Evolutionary conservation across 768 basidiomycete genomes (phyloP).

Genomic region (Saitozyma podzolica): DNA sequence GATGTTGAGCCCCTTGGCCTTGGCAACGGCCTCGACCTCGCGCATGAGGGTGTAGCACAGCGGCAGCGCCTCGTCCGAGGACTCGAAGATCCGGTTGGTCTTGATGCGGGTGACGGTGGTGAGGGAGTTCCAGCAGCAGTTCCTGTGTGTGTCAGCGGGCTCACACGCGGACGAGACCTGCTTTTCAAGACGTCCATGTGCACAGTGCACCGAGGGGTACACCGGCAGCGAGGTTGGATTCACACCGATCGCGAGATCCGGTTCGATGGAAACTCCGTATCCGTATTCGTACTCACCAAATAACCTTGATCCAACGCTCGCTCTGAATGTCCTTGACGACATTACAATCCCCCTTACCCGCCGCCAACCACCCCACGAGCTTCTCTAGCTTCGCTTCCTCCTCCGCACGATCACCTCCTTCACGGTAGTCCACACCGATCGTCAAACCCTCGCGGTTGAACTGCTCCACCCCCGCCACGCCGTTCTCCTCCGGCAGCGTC

Average conservation of each 20-base stretch:
- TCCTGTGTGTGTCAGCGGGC: slow-evolving; percentile 19
- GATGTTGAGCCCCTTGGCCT: slow-evolving; percentile 44
- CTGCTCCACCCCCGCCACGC: slow-evolving; percentile 39
- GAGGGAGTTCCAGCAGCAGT: slow-evolving; percentile 41
- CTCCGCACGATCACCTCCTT: slow-evolving; percentile 17
- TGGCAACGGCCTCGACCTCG: slow-evolving; percentile 45
- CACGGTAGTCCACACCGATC: slow-evolving; percentile 46
- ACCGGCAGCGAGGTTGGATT: background rate
- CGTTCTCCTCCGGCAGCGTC: slow-evolving; percentile 20
- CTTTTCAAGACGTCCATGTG: no score
- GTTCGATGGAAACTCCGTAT: no score
- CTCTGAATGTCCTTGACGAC: slow-evolving; percentile 45
- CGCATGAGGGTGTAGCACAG: slow-evolving; percentile 44
- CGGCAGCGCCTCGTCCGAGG: slow-evolving; percentile 36
- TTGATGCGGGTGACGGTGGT: slow-evolving; percentile 44
- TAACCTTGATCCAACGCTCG: slow-evolving; percentile 51
- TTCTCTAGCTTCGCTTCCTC: slow-evolving; percentile 37
- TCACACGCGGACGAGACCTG: no score
- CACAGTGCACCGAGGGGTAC: no score
- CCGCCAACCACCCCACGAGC: slow-evolving; percentile 29
- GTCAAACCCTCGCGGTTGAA: slow-evolving; percentile 47
- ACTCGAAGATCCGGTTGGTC: slow-evolving; percentile 44
- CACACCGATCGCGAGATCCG: background rate
- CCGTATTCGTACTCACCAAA: slow-evolving; percentile 31
- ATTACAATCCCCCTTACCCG: slow-evolving; percentile 38